A percentile compares a stretch with the other conserved stretches of the same genome.
phyloP scores from a whole-genome alignment of 768 basidiomycete genomes.

The Amanita phalloides region DNA sequence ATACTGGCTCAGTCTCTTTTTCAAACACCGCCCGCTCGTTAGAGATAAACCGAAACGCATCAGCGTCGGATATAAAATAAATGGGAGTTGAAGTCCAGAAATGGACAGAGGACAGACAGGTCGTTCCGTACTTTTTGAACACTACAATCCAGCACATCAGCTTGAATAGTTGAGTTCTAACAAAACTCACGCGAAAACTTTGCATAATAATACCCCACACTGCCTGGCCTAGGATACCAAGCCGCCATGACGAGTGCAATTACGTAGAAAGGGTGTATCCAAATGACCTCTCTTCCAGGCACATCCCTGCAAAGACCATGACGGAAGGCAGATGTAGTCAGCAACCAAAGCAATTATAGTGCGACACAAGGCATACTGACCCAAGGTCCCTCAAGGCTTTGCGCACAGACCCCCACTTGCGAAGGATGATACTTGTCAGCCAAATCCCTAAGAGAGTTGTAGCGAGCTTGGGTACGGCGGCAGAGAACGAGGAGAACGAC shows the following conservation, averaged over 20 bases:
- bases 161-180: background rate
- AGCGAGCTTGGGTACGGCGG: background rate
- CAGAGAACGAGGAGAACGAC: background rate
- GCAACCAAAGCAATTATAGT: background rate
- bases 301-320: background rate
- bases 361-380: background rate
- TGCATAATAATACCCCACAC: conserved; percentile 21
- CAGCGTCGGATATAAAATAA: conserved; percentile 33
- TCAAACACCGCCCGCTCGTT: conserved; percentile 23
- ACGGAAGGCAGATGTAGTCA: background rate
- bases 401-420: background rate
- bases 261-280: conserved; percentile 20
- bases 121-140: conserved; percentile 28
- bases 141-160: conserved; percentile 12
- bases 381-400: background rate
- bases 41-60: conserved; percentile 26
- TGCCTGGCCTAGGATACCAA: conserved; percentile 21
- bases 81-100: conserved; percentile 19
- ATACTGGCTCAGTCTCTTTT: conserved; percentile 28
- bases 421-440: background rate
- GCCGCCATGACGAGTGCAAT: conserved; percentile 15
- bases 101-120: conserved; percentile 24
- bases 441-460: background rate
- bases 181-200: conserved; percentile 24
- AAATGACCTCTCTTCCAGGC: background rate